A percentile compares a stretch with the other conserved stretches of the same genome.
Evolutionary conservation across 2,329 filamentous ascomycete genomes (phyloP).

Genomic region (Verticillium longisporum): DNA sequence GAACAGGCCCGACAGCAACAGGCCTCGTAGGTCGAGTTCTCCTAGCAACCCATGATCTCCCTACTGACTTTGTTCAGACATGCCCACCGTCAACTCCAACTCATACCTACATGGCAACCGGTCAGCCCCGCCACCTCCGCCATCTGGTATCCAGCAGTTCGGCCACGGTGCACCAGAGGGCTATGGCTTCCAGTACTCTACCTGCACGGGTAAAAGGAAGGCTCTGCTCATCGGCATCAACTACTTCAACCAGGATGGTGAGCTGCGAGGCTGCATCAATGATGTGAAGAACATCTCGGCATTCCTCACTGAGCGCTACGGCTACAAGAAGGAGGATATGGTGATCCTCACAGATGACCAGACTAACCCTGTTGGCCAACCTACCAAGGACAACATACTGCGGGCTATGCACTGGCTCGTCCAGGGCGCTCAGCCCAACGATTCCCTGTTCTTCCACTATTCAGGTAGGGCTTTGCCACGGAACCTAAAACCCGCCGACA

Average conservation of each 20-base stretch:
- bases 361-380: slow-evolving; percentile 94
- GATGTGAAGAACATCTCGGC: slow-evolving; percentile 96
- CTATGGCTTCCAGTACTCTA: slow-evolving; percentile 87
- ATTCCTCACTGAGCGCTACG: slow-evolving; percentile 83
- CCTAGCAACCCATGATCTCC: not conserved
- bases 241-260: slow-evolving; percentile 87
- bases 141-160: slow-evolving; percentile 61
- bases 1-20: slow-evolving; percentile 5
- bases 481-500: slow-evolving; percentile 2
- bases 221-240: slow-evolving; percentile 92
- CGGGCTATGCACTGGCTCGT: slow-evolving; percentile 97
- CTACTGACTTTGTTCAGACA: slow-evolving; percentile 16
- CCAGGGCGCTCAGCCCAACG: slow-evolving; percentile 85
- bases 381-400: slow-evolving; percentile 90
- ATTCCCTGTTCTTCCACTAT: slow-evolving; percentile 97
- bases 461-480: slow-evolving; percentile 55
- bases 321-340: slow-evolving; percentile 94
- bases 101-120: slow-evolving; percentile 51
- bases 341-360: slow-evolving; percentile 94
- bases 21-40: slow-evolving; percentile 1
- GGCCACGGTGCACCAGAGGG: slow-evolving; percentile 71
- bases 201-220: slow-evolving; percentile 82
- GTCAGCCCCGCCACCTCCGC: slow-evolving; percentile 58
- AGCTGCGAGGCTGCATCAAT: slow-evolving; percentile 91
- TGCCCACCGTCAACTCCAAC: slow-evolving; percentile 40